Evolutionary conservation across 1,284 basidiomycete species (phyloP).

Genomic region (Leccinum cinnamomeum): DNA sequence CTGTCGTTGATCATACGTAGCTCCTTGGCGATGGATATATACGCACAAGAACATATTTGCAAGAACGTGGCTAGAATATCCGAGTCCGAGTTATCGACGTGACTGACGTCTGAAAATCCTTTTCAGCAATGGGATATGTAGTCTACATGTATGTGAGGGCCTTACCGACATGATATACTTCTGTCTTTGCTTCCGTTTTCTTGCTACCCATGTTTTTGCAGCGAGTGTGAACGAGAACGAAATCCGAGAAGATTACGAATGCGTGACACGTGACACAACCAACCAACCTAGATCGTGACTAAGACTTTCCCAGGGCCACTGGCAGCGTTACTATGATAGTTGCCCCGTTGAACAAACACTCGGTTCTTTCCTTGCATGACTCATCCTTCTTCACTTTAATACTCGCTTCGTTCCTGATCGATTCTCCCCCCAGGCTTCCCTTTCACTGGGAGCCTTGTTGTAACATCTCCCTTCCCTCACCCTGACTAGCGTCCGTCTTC

Average conservation of each 20-base stretch:
- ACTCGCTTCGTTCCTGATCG: conserved; percentile 11
- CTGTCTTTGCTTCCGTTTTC: conserved; percentile 31
- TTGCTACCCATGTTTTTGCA: conserved; percentile 27
- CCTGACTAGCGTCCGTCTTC: conserved; percentile 53
- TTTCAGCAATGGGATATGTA: not conserved
- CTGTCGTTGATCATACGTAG: not conserved
- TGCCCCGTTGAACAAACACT: conserved; percentile 51
- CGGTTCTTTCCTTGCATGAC: no score
- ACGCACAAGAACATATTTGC: not conserved
- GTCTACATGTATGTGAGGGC: not conserved
- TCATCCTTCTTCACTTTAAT: not conserved
- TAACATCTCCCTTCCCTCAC: conserved; percentile 70
- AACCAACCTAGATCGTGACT: no score
- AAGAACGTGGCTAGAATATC: not conserved
- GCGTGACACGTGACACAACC: conserved; percentile 19
- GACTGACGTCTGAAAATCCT: conserved; percentile 48
- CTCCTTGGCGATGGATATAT: not conserved
- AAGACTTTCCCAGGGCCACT: no score
- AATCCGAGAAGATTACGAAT: not conserved
- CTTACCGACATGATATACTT: conserved; percentile 55
- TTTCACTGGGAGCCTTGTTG: conserved; percentile 76
- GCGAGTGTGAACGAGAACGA: not conserved
- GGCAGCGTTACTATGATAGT: no score
- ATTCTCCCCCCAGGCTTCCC: conserved; percentile 56
- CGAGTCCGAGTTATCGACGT: conserved; percentile 36